These are phyloP conservation scores for Huntiella omanensis DNA, from an alignment of 2,329 filamentous ascomycete species.

Conservation along the genomic window DNA sequence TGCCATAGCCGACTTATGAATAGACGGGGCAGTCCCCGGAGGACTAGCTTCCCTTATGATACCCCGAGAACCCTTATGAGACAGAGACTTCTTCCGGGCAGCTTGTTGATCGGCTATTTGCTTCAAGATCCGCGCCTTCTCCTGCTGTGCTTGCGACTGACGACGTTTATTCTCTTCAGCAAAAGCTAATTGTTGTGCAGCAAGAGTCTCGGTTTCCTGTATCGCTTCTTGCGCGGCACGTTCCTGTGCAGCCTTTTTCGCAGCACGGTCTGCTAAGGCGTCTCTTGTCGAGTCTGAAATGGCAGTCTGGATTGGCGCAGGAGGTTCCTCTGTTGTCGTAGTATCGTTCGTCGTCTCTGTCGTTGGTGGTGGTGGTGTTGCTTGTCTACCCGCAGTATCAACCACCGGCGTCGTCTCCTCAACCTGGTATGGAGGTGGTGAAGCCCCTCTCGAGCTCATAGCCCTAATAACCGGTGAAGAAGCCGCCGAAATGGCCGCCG, in stretches of 20 bases:
- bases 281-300: neutral
- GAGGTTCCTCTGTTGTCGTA: too few relatives aligned
- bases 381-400: conserved; percentile 6
- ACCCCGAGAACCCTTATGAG: too few relatives aligned
- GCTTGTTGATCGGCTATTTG: too few relatives aligned
- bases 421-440: conserved; percentile 10
- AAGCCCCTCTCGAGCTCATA: conserved; percentile 10
- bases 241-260: too few relatives aligned
- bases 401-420: conserved; percentile 1
- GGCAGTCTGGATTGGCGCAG: neutral
- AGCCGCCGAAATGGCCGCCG: conserved; percentile 12
- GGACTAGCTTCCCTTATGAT: too few relatives aligned
- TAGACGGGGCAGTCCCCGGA: conserved; percentile 11
- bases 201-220: too few relatives aligned
- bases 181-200: too few relatives aligned
- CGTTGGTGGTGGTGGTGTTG: neutral
- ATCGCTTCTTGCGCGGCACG: too few relatives aligned
- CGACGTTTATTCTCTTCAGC: too few relatives aligned
- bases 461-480: conserved; percentile 11
- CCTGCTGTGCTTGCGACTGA: neutral
- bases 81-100: too few relatives aligned
- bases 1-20: conserved; percentile 15
- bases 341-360: too few relatives aligned
- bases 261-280: too few relatives aligned
- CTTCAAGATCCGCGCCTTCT: neutral